Evolutionary conservation across 2,329 filamentous ascomycete species (phyloP).

Genomic region (Fusarium globosum): DNA sequence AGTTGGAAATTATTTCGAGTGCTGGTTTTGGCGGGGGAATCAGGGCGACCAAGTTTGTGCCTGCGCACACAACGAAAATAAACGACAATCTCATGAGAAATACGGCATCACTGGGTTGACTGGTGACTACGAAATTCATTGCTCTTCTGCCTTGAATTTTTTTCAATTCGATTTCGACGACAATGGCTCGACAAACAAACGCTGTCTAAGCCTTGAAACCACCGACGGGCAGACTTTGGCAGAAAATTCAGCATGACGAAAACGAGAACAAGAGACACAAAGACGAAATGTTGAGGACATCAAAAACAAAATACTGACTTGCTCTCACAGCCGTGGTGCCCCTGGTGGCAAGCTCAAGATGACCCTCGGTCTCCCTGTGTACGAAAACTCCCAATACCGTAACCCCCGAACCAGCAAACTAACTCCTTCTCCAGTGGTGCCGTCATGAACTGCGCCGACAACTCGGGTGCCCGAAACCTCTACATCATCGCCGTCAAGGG

Average conservation of each 20-base stretch:
- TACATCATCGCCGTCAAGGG: slow-evolving; percentile 99
- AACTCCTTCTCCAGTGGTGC: slow-evolving; percentile 76
- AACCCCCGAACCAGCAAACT: slow-evolving; percentile 27
- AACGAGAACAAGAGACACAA: slow-evolving; percentile 14
- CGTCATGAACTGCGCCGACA: slow-evolving; percentile 99
- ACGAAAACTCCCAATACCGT: slow-evolving; percentile 52
- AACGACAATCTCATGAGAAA: slow-evolving; percentile 8
- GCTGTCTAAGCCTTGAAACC: not conserved
- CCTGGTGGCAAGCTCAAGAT: slow-evolving; percentile 99
- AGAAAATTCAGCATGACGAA: slow-evolving; percentile 24
- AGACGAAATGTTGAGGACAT: not conserved
- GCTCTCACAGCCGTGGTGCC: slow-evolving; percentile 76
- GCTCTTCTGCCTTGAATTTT: slow-evolving; percentile 13
- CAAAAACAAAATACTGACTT: slow-evolving; percentile 48
- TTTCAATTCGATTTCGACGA: slow-evolving; percentile 1
- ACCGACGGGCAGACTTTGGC: slow-evolving; percentile 25
- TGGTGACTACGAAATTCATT: slow-evolving; percentile 7
- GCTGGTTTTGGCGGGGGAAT: slow-evolving; percentile 30
- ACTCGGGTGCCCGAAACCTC: slow-evolving; percentile 97
- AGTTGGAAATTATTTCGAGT: slow-evolving; percentile 18
- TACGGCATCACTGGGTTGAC: not conserved
- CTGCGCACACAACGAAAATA: slow-evolving; percentile 29
- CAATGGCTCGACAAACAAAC: not conserved
- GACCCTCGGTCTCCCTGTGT: slow-evolving; percentile 99
- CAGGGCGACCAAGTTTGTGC: slow-evolving; percentile 13